phyloP scores from a whole-genome alignment of 768 basidiomycete genomes.

The Lyophyllum atratum region DNA sequence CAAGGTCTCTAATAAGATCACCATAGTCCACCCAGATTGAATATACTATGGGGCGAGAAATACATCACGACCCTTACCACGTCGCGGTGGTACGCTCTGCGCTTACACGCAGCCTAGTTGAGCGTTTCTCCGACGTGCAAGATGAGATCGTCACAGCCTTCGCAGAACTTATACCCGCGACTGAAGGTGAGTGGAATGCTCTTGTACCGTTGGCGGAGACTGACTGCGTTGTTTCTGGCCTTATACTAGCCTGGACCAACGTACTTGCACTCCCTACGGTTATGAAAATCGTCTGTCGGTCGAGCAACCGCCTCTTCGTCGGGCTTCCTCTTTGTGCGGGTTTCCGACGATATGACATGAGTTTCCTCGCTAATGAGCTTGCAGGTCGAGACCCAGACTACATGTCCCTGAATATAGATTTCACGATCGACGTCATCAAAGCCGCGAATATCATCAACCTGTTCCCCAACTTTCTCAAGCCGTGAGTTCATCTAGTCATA shows the following conservation, averaged over 20 bases:
- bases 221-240: too few relatives aligned
- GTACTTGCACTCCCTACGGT: slow-evolving; percentile 27
- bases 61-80: slow-evolving; percentile 32
- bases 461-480: slow-evolving; percentile 39
- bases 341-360: slow-evolving; percentile 17
- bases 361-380: slow-evolving; percentile 40
- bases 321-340: slow-evolving; percentile 32
- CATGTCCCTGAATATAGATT: slow-evolving; percentile 27
- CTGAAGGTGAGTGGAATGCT: slow-evolving; percentile 22
- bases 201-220: not conserved
- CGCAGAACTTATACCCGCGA: slow-evolving; percentile 34
- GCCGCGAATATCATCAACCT: slow-evolving; percentile 28
- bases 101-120: slow-evolving; percentile 39
- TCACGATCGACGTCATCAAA: slow-evolving; percentile 32
- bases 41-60: slow-evolving; percentile 37
- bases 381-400: slow-evolving; percentile 41
- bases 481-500: slow-evolving; percentile 32
- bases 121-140: slow-evolving; percentile 38
- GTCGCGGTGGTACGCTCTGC: slow-evolving; percentile 29
- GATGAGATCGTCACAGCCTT: slow-evolving; percentile 47
- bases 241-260: slow-evolving; percentile 35
- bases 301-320: slow-evolving; percentile 46
- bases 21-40: slow-evolving; percentile 35
- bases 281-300: slow-evolving; percentile 36
- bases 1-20: not conserved